These are phyloP conservation scores for Russula abietina DNA, from an alignment of 768 basidiomycete species.

Conservation along the genomic window DNA sequence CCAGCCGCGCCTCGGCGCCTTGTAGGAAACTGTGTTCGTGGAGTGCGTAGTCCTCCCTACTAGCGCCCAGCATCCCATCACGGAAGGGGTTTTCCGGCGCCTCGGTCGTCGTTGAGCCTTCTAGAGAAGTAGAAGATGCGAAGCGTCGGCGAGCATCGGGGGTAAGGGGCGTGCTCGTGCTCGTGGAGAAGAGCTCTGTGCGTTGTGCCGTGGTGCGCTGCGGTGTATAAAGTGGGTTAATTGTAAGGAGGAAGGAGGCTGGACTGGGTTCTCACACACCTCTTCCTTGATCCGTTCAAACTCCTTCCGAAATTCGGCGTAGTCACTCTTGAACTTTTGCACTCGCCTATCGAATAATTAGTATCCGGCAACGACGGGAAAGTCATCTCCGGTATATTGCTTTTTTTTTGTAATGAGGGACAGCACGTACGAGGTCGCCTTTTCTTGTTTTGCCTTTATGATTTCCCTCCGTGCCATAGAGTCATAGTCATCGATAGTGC, in stretches of 20 bases:
- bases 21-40: slow-evolving; percentile 87
- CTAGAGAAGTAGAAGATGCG: slow-evolving; percentile 23
- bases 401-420: background rate
- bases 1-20: slow-evolving; percentile 72
- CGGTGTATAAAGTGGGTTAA: background rate
- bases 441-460: slow-evolving; percentile 94
- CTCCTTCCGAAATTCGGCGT: slow-evolving; percentile 70
- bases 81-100: slow-evolving; percentile 85
- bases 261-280: slow-evolving; percentile 35
- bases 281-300: slow-evolving; percentile 75
- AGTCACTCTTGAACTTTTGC: slow-evolving; percentile 85
- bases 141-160: slow-evolving; percentile 59
- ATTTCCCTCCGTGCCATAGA: slow-evolving; percentile 95
- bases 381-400: background rate
- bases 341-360: slow-evolving; percentile 64
- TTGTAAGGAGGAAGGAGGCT: background rate
- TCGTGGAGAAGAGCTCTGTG: slow-evolving; percentile 54
- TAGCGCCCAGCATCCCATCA: slow-evolving; percentile 44
- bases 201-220: slow-evolving; percentile 59
- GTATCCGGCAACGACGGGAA: background rate
- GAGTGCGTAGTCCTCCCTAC: slow-evolving; percentile 73
- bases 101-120: slow-evolving; percentile 27
- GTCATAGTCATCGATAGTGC: slow-evolving; percentile 96
- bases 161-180: slow-evolving; percentile 26
- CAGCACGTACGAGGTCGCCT: slow-evolving; percentile 72